Percentiles rank a stretch among this genome's conserved stretches.
These are phyloP conservation scores for Berkeleyomyces basicola DNA, from an alignment of 2,329 filamentous ascomycete species.

Conservation along the genomic window DNA sequence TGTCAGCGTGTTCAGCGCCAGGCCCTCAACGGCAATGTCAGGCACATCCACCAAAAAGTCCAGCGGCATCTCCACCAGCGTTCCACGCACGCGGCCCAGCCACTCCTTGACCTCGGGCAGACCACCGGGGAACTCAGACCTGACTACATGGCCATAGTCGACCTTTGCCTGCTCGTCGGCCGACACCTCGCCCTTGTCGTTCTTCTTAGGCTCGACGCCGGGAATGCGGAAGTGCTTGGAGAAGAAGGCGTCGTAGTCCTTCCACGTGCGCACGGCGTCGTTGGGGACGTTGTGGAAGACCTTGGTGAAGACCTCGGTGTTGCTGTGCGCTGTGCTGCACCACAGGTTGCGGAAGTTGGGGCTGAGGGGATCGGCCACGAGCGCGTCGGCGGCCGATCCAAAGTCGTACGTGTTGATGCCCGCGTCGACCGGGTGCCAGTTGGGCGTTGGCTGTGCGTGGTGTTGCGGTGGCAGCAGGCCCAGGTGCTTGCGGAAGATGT, in stretches of 20 bases:
- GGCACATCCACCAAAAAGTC: slow-evolving; percentile 66
- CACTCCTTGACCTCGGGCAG: slow-evolving; percentile 56
- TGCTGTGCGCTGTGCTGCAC: slow-evolving; percentile 53
- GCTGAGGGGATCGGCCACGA: slow-evolving; percentile 59
- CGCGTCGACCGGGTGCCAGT: slow-evolving; percentile 58
- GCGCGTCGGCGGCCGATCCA: slow-evolving; percentile 46
- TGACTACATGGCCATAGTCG: slow-evolving; percentile 75
- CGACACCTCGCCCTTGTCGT: slow-evolving; percentile 27
- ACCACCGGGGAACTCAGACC: slow-evolving; percentile 59
- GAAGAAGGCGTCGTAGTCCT: slow-evolving; percentile 58
- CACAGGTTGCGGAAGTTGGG: slow-evolving; percentile 54
- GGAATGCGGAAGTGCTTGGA: slow-evolving; percentile 46
- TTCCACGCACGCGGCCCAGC: slow-evolving; percentile 49
- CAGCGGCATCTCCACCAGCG: slow-evolving; percentile 77
- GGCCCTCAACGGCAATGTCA: slow-evolving; percentile 70
- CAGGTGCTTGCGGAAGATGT: slow-evolving; percentile 83
- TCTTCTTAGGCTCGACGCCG: slow-evolving; percentile 23
- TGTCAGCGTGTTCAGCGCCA: slow-evolving; percentile 55
- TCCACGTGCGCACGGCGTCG: slow-evolving; percentile 52
- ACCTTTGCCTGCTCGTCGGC: slow-evolving; percentile 38
- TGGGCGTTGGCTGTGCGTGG: slow-evolving; percentile 49
- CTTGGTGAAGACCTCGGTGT: slow-evolving; percentile 65
- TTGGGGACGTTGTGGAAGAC: slow-evolving; percentile 69
- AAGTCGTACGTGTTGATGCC: slow-evolving; percentile 59
- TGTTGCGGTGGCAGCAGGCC: slow-evolving; percentile 63